Evolutionary conservation across 768 basidiomycete genomes (phyloP).

Genomic region (Hysterangium stoloniferum): DNA sequence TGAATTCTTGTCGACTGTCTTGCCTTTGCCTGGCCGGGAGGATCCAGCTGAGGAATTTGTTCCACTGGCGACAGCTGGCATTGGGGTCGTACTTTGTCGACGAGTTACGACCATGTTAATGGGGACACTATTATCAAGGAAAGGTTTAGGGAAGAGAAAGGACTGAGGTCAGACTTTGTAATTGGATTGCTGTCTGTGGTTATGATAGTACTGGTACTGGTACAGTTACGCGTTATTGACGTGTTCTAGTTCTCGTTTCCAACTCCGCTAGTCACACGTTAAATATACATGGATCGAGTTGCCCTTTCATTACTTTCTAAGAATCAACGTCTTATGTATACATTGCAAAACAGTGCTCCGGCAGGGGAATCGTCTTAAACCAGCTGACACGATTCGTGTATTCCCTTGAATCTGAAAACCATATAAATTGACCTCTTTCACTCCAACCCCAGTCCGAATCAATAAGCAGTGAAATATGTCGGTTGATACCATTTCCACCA

Average conservation of each 20-base stretch:
- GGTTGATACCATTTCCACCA: slow-evolving; percentile 9
- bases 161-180: not conserved
- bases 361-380: no score
- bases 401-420: no score
- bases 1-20: slow-evolving; percentile 1
- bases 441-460: no score
- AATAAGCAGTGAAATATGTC: no score
- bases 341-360: not conserved
- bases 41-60: slow-evolving; percentile 4
- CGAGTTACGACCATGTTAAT: slow-evolving; percentile 10
- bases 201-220: no score
- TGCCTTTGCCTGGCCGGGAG: slow-evolving; percentile 6
- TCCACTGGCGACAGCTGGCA: slow-evolving; percentile 4
- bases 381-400: no score
- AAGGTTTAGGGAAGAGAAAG: not conserved
- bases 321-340: not conserved
- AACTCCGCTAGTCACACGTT: not conserved
- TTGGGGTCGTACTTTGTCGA: slow-evolving; percentile 2
- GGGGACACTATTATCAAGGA: not conserved
- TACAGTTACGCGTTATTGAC: not conserved
- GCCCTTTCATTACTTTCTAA: not conserved
- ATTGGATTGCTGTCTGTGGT: no score
- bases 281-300: not conserved
- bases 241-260: not conserved
- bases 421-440: no score